Evolutionary conservation across 805 yeast genomes (phyloP).

Genomic region (Yarrowia sp.): DNA sequence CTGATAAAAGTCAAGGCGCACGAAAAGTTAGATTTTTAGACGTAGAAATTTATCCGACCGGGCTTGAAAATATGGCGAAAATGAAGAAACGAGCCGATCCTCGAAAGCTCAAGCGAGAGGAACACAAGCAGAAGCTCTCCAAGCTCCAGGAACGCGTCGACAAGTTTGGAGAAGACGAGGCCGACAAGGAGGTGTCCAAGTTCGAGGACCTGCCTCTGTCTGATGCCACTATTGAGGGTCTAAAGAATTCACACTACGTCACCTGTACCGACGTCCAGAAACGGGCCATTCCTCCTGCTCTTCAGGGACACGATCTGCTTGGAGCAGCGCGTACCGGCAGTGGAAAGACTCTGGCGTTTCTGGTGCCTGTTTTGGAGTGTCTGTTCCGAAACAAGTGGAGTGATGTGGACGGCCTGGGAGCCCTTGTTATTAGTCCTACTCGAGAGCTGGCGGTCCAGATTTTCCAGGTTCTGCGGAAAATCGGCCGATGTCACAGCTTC

Average conservation of each 20-base stretch:
- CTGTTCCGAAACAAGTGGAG: conserved; percentile 75
- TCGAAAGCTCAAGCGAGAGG: conserved; percentile 26
- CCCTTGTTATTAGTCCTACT: conserved; percentile 87
- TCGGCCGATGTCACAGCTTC: conserved; percentile 75
- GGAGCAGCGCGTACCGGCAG: conserved; percentile 86
- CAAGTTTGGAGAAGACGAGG: conserved; percentile 53
- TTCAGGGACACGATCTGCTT: conserved; percentile 79
- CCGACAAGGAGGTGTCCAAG: conserved; percentile 53
- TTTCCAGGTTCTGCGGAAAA: conserved; percentile 82
- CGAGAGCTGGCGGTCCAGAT: conserved; percentile 91
- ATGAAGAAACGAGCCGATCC: conserved; percentile 22
- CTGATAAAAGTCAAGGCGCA: conserved; percentile 26
- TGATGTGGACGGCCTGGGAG: conserved; percentile 87
- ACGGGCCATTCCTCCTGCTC: conserved; percentile 73
- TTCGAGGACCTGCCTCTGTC: conserved; percentile 84
- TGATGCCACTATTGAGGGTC: conserved; percentile 67
- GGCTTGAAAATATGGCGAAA: conserved; percentile 6
- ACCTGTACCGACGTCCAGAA: conserved; percentile 86
- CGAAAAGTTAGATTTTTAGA: conserved; percentile 27
- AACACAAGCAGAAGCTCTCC: conserved; percentile 6
- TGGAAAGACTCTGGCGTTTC: conserved; percentile 87
- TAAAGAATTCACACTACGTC: conserved; percentile 78
- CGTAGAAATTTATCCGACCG: conserved; percentile 27
- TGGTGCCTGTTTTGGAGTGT: conserved; percentile 72
- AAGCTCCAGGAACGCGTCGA: conserved; percentile 60